Conservation (phyloP, 257 asterid genomes). For the Ilex aquifolium region DNA sequence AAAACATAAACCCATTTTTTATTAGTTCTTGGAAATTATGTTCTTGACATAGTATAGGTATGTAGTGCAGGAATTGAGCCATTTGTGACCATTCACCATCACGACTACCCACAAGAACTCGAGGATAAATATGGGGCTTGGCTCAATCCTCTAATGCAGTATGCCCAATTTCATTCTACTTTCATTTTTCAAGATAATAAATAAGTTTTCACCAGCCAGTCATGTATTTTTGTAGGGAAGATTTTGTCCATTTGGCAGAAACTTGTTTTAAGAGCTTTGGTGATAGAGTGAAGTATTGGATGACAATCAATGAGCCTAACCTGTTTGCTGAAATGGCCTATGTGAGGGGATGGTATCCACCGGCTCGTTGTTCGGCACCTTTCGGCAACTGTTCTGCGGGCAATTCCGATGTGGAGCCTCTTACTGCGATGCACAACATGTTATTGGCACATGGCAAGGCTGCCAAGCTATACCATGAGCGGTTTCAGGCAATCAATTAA, state of each 20-base stretch:
- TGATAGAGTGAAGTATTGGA: conserved; percentile 67
- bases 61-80: conserved; percentile 53
- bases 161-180: conserved; percentile 13
- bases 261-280: conserved; percentile 52
- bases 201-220: background rate
- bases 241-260: conserved; percentile 47
- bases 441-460: conserved; percentile 73
- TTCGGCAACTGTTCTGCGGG: conserved; percentile 64
- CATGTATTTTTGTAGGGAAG: conserved; percentile 40
- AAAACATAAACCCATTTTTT: too few relatives aligned
- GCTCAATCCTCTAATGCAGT: conserved; percentile 84
- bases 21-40: too few relatives aligned
- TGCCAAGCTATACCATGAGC: conserved; percentile 47
- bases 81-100: conserved; percentile 69
- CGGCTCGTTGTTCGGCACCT: conserved; percentile 67
- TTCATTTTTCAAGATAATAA: too few relatives aligned
- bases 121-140: conserved; percentile 59
- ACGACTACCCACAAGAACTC: conserved; percentile 70
- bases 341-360: conserved; percentile 41
- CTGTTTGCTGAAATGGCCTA: conserved; percentile 40
- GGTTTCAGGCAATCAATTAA: conserved; percentile 39
- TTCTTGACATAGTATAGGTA: too few relatives aligned
- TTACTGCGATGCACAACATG: conserved; percentile 53
- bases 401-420: conserved; percentile 73
- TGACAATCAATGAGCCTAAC: conserved; percentile 62